Conservation (phyloP, 2,329 filamentous ascomycete species). For the Helotiales sp. region DNA sequence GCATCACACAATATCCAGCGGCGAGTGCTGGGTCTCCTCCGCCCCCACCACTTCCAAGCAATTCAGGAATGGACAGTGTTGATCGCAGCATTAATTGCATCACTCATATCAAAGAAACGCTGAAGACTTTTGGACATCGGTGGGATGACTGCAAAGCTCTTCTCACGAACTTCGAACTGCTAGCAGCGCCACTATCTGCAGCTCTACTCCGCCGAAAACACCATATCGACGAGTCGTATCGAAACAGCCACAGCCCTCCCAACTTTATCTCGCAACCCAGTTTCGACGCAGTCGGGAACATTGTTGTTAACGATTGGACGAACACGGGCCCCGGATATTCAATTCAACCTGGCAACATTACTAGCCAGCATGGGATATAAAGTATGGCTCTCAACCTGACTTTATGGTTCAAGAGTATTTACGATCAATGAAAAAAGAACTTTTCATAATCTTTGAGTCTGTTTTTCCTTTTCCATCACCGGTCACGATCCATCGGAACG, state of each 20-base stretch:
- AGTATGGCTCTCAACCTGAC: background rate
- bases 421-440: background rate
- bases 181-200: slow-evolving; percentile 28
- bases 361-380: slow-evolving; percentile 17
- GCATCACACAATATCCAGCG: slow-evolving; percentile 26
- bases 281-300: slow-evolving; percentile 25
- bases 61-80: slow-evolving; percentile 49
- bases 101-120: slow-evolving; percentile 52
- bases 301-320: slow-evolving; percentile 23
- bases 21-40: slow-evolving; percentile 44
- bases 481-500: background rate
- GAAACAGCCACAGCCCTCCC: slow-evolving; percentile 26
- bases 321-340: slow-evolving; percentile 20
- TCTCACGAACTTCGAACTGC: slow-evolving; percentile 51
- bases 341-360: slow-evolving; percentile 14
- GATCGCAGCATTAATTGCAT: slow-evolving; percentile 57
- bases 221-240: slow-evolving; percentile 23
- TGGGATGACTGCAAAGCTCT: slow-evolving; percentile 59
- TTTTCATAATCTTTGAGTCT: background rate
- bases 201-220: slow-evolving; percentile 46
- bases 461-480: background rate
- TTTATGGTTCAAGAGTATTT: background rate
- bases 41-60: slow-evolving; percentile 49
- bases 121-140: slow-evolving; percentile 57
- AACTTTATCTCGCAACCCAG: slow-evolving; percentile 18